Evolutionary conservation across 257 asterid species (phyloP).

Genomic region (Nicotiana otophora): DNA sequence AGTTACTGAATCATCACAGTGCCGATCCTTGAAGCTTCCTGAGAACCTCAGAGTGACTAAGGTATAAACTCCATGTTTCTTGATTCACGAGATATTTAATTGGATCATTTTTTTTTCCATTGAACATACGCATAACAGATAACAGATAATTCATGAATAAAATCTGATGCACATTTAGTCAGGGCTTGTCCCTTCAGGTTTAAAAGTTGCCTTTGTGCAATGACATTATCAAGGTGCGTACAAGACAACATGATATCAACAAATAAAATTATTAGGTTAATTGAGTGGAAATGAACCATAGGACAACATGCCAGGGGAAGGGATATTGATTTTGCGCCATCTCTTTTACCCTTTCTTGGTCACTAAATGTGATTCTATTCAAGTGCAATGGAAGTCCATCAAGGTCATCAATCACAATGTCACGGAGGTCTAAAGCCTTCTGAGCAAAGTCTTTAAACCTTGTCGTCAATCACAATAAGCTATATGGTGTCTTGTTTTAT

Average conservation of each 20-base stretch:
- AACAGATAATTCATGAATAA: not conserved
- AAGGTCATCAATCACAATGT: not conserved
- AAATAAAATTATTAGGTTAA: not conserved
- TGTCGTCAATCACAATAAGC: no score
- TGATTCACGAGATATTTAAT: not conserved
- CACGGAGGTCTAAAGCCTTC: not conserved
- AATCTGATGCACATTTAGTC: not conserved
- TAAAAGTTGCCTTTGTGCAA: not conserved
- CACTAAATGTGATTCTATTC: not conserved
- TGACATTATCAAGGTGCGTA: not conserved
- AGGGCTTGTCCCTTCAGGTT: not conserved
- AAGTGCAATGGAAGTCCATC: not conserved
- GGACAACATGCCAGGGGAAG: not conserved
- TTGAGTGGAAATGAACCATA: not conserved
- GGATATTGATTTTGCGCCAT: not conserved
- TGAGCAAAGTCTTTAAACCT: not conserved
- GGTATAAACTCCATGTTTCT: constrained; percentile 28
- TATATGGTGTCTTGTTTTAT: no score
- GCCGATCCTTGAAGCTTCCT: constrained; percentile 73
- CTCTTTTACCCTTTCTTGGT: not conserved
- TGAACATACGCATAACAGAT: not conserved
- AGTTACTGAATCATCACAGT: constrained; percentile 69
- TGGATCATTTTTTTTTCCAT: not conserved
- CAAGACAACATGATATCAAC: not conserved
- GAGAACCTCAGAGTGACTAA: constrained; percentile 63